Percentiles rank a stretch among this genome's conserved stretches.
Evolutionary conservation across 345 rosid species (phyloP).

Genomic region (Gossypium mustelinum): DNA sequence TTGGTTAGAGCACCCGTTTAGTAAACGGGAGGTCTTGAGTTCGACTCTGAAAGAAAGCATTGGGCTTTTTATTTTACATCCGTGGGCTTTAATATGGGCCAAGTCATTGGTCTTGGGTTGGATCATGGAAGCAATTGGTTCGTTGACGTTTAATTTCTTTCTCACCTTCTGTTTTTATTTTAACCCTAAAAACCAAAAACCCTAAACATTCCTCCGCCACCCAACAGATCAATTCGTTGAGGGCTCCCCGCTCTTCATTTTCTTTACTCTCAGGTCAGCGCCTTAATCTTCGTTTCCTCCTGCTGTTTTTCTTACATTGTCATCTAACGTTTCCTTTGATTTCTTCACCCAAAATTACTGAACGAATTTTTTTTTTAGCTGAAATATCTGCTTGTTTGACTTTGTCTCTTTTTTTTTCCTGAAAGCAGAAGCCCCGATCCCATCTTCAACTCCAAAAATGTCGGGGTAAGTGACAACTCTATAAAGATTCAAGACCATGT

Average conservation of each 20-base stretch:
- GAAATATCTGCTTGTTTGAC: not conserved
- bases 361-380: not conserved
- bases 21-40: constrained; percentile 8
- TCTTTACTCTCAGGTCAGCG: not conserved
- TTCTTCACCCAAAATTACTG: no score
- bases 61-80: no score
- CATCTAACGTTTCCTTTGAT: no score
- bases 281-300: not conserved
- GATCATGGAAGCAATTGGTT: not conserved
- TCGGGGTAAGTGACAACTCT: constrained; percentile 2
- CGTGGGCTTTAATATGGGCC: not conserved
- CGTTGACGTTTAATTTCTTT: not conserved
- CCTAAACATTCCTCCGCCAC: not conserved
- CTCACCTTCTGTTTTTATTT: not conserved
- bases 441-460: not conserved
- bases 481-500: not conserved
- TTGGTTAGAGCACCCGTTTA: constrained; percentile 96
- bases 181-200: not conserved
- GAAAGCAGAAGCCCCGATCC: not conserved
- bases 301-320: no score
- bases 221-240: not conserved
- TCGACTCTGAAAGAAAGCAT: not conserved
- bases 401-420: not conserved
- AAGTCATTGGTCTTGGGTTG: not conserved
- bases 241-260: not conserved